Conservation (phyloP, 257 asterid species). For the Verbascum thapsus region DNA sequence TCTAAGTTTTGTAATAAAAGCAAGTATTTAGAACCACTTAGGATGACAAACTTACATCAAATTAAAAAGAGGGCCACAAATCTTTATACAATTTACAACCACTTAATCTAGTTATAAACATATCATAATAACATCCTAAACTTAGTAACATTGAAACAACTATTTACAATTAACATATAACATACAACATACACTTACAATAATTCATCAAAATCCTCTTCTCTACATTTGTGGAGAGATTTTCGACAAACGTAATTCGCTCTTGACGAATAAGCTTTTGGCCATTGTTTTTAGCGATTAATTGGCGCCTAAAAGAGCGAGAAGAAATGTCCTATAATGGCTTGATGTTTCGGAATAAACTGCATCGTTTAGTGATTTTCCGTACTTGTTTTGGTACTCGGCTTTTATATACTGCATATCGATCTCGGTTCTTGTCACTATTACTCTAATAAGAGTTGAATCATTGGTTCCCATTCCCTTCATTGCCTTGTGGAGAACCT, state of each 20-base stretch:
- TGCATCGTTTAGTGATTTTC: constrained; percentile 69
- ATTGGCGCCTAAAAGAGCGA: constrained; percentile 66
- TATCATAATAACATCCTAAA: too few relatives aligned
- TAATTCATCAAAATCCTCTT: not conserved
- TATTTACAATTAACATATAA: not conserved
- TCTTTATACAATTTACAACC: too few relatives aligned
- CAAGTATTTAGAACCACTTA: too few relatives aligned
- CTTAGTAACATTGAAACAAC: too few relatives aligned
- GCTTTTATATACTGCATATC: constrained; percentile 87
- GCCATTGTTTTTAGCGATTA: constrained; percentile 33
- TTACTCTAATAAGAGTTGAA: constrained; percentile 58
- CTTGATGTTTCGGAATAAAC: constrained; percentile 78
- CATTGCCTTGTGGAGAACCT: constrained; percentile 85
- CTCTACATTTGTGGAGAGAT: too few relatives aligned
- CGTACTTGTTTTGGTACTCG: constrained; percentile 71
- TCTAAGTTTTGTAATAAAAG: too few relatives aligned
- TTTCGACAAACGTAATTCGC: too few relatives aligned
- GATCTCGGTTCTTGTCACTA: constrained; percentile 86
- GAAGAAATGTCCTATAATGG: constrained; percentile 70
- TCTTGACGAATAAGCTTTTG: not conserved
- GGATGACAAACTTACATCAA: too few relatives aligned
- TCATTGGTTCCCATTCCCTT: constrained; percentile 92
- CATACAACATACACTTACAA: not conserved
- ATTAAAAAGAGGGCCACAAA: too few relatives aligned
- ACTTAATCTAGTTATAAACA: too few relatives aligned